Percentiles rank a stretch among this genome's conserved stretches.
These are phyloP conservation scores for Vitis hybrid DNA, from an alignment of 177 flowering plant species.

Conservation along the genomic window DNA sequence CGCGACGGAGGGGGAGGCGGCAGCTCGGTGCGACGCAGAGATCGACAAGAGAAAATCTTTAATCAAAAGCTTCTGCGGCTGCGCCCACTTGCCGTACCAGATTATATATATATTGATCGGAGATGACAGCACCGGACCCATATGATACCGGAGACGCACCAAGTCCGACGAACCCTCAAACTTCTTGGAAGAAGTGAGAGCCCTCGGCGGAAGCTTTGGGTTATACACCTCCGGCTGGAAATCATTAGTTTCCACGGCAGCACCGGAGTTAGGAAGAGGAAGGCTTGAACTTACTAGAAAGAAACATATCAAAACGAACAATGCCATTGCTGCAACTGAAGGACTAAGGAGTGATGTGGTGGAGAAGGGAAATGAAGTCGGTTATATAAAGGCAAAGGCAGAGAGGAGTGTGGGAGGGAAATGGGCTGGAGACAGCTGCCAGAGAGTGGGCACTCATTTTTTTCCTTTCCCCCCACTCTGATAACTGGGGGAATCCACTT, in stretches of 20 bases:
- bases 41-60: slow-evolving; percentile 73
- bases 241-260: not conserved
- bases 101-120: slow-evolving; percentile 75
- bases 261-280: not conserved
- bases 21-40: slow-evolving; percentile 37
- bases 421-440: slow-evolving; percentile 56
- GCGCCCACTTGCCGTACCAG: slow-evolving; percentile 91
- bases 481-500: no score
- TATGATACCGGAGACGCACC: slow-evolving; percentile 79
- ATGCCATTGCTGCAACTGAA: no score
- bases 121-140: slow-evolving; percentile 89
- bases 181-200: slow-evolving; percentile 51
- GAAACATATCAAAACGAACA: not conserved
- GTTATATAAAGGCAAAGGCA: slow-evolving; percentile 11
- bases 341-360: not conserved
- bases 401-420: slow-evolving; percentile 22
- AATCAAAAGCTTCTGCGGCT: slow-evolving; percentile 56
- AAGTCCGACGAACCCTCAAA: slow-evolving; percentile 86
- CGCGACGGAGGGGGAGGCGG: slow-evolving; percentile 53
- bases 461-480: not conserved
- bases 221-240: slow-evolving; percentile 16
- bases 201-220: slow-evolving; percentile 42
- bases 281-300: not conserved
- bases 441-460: slow-evolving; percentile 25
- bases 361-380: not conserved